Percentiles rank a stretch among this genome's conserved stretches.
phyloP scores from a whole-genome alignment of 2,329 filamentous ascomycete species.

The Curvularia sp. region DNA sequence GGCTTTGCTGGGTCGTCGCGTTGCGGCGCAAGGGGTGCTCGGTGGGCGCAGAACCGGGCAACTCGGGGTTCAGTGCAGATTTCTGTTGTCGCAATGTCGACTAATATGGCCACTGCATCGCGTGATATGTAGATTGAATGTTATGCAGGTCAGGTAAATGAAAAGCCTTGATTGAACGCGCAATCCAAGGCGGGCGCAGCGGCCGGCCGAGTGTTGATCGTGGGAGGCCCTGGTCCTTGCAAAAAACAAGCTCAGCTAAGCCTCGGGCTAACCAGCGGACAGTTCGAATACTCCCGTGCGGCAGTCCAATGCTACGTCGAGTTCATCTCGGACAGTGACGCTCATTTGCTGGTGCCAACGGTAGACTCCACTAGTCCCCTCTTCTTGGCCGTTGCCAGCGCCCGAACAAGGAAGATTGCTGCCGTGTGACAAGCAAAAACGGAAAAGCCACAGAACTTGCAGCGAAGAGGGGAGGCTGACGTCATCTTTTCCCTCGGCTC shows the following conservation, averaged over 20 bases:
- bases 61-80: background rate
- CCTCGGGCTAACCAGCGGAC: slow-evolving; percentile 10
- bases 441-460: background rate
- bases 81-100: slow-evolving; percentile 1
- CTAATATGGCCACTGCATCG: slow-evolving; percentile 2
- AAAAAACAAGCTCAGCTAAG: slow-evolving; percentile 32
- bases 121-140: background rate
- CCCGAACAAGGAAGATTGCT: background rate
- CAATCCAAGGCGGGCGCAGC: slow-evolving; percentile 23
- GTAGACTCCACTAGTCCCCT: slow-evolving; percentile 8
- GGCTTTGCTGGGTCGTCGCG: slow-evolving; percentile 6
- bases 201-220: slow-evolving; percentile 16
- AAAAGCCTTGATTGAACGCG: slow-evolving; percentile 7
- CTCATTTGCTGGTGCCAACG: slow-evolving; percentile 5
- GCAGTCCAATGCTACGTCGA: slow-evolving; percentile 4
- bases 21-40: slow-evolving; percentile 12
- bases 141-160: slow-evolving; percentile 6
- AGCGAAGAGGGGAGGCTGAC: slow-evolving; percentile 3
- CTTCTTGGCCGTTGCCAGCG: background rate
- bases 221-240: slow-evolving; percentile 9
- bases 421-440: slow-evolving; percentile 9
- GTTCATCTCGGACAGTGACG: background rate
- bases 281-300: background rate
- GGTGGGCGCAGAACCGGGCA: slow-evolving; percentile 3
- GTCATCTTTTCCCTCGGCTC: slow-evolving; percentile 6